A percentile compares a stretch with the other conserved stretches of the same genome.
phyloP scores from a whole-genome alignment of 164 flowering plant species.

The Paratinospora sagittata region DNA sequence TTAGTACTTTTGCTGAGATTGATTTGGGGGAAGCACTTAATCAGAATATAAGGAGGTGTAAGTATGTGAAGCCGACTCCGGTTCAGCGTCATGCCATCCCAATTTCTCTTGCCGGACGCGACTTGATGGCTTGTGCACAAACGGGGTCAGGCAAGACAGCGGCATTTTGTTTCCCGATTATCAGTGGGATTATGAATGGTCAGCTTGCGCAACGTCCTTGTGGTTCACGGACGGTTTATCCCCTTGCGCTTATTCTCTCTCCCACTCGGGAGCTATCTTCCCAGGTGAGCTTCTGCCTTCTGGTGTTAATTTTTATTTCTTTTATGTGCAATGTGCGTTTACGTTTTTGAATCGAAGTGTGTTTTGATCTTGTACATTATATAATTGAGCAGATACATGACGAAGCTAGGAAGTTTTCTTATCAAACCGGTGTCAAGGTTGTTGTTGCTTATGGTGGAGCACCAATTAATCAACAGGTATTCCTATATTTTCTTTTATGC shows the following conservation, averaged over 20 bases:
- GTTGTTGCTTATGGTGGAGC: slow-evolving; percentile 73
- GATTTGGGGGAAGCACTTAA: slow-evolving; percentile 66
- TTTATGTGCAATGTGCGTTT: too few relatives aligned
- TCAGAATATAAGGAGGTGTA: slow-evolving; percentile 57
- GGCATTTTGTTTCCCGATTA: slow-evolving; percentile 77
- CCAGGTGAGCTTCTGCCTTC: too few relatives aligned
- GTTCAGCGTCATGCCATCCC: slow-evolving; percentile 79
- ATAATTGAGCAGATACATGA: slow-evolving; percentile 49
- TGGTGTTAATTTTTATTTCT: too few relatives aligned
- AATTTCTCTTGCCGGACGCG: slow-evolving; percentile 57
- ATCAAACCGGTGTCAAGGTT: slow-evolving; percentile 55
- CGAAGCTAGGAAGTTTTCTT: slow-evolving; percentile 57
- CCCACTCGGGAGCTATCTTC: slow-evolving; percentile 77
- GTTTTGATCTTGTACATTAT: too few relatives aligned
- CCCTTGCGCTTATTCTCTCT: slow-evolving; percentile 71
- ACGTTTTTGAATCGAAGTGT: too few relatives aligned
- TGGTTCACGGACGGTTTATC: slow-evolving; percentile 50
- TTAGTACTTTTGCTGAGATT: slow-evolving; percentile 65
- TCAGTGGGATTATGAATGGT: slow-evolving; percentile 63
- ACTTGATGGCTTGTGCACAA: slow-evolving; percentile 84
- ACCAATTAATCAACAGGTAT: slow-evolving; percentile 57
- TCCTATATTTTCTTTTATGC: too few relatives aligned
- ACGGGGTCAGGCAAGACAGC: slow-evolving; percentile 91
- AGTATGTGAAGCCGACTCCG: slow-evolving; percentile 77
- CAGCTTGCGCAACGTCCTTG: slow-evolving; percentile 48